Conservation (phyloP, 805 yeast genomes). For the Pichia heedii region DNA sequence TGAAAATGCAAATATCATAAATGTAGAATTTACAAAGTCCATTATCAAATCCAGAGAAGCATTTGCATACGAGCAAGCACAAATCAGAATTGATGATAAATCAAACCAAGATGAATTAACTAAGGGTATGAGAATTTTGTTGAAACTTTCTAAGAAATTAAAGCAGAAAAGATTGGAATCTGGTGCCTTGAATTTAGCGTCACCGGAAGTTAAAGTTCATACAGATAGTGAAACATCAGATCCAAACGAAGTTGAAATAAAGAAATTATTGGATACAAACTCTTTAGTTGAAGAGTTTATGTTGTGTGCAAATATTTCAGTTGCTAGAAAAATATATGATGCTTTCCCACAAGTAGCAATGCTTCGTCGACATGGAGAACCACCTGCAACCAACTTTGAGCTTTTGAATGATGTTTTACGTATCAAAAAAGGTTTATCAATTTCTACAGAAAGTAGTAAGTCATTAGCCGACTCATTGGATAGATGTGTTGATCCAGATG, state of each 20-base stretch:
- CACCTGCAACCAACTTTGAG: slow-evolving; percentile 91
- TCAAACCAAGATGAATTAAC: slow-evolving; percentile 76
- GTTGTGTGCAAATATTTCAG: slow-evolving; percentile 95
- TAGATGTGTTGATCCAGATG: slow-evolving; percentile 71
- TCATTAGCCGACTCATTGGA: slow-evolving; percentile 92
- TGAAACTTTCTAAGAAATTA: slow-evolving; percentile 71
- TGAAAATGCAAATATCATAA: slow-evolving; percentile 73
- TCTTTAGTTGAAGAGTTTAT: slow-evolving; percentile 97
- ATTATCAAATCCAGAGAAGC: slow-evolving; percentile 89
- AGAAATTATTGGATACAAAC: slow-evolving; percentile 79
- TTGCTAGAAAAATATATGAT: slow-evolving; percentile 85
- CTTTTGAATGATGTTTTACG: slow-evolving; percentile 80
- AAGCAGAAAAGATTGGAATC: slow-evolving; percentile 82
- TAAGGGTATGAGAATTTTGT: slow-evolving; percentile 74
- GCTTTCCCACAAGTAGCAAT: slow-evolving; percentile 97
- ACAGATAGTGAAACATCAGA: slow-evolving; percentile 97
- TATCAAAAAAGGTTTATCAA: slow-evolving; percentile 63
- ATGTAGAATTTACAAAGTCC: slow-evolving; percentile 74
- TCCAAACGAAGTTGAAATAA: slow-evolving; percentile 91
- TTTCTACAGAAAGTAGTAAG: slow-evolving; percentile 78
- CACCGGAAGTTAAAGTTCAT: slow-evolving; percentile 96
- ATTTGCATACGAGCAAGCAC: slow-evolving; percentile 91
- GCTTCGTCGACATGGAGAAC: slow-evolving; percentile 97
- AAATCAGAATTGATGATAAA: slow-evolving; percentile 75
- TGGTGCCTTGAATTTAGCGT: slow-evolving; percentile 94